Evolutionary conservation across 768 basidiomycete species (phyloP).

Genomic region (Mycena filopes): DNA sequence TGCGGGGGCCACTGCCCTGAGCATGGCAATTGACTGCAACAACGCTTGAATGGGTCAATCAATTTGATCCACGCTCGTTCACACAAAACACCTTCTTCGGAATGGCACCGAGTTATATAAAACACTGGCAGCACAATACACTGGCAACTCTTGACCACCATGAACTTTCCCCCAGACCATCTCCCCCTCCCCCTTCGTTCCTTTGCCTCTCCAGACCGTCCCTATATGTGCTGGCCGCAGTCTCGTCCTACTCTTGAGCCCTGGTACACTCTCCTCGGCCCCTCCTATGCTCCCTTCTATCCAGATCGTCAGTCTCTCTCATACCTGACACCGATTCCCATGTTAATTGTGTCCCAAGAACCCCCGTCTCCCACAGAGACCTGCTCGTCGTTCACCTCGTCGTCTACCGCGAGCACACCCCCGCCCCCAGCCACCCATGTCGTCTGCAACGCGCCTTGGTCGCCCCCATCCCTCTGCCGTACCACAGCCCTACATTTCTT

Average conservation of each 20-base stretch:
- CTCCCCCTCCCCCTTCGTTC: constrained; percentile 33
- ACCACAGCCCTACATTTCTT: constrained; percentile 75
- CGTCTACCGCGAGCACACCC: constrained; percentile 36
- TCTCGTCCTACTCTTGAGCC: constrained; percentile 27
- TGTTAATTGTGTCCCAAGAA: constrained; percentile 38
- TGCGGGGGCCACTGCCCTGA: too few species aligned
- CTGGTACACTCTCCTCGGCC: constrained; percentile 31
- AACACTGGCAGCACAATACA: too few species aligned
- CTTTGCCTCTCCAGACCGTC: constrained; percentile 19
- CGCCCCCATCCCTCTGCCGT: constrained; percentile 75
- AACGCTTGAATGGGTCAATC: too few species aligned
- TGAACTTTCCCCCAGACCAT: constrained; percentile 35
- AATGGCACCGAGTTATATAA: constrained; percentile 44
- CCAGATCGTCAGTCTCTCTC: constrained; percentile 40
- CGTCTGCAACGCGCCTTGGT: constrained; percentile 73
- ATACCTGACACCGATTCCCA: not conserved
- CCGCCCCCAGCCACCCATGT: constrained; percentile 53
- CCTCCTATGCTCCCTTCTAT: constrained; percentile 35
- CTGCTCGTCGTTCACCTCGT: constrained; percentile 31
- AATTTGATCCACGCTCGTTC: too few species aligned
- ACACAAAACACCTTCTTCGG: not conserved
- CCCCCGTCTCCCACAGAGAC: constrained; percentile 57
- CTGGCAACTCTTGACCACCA: too few species aligned
- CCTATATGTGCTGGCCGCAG: constrained; percentile 32
- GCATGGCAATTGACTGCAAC: too few species aligned